These are phyloP conservation scores for Tricholoma terreum DNA, from an alignment of 768 basidiomycete species.

Conservation along the genomic window DNA sequence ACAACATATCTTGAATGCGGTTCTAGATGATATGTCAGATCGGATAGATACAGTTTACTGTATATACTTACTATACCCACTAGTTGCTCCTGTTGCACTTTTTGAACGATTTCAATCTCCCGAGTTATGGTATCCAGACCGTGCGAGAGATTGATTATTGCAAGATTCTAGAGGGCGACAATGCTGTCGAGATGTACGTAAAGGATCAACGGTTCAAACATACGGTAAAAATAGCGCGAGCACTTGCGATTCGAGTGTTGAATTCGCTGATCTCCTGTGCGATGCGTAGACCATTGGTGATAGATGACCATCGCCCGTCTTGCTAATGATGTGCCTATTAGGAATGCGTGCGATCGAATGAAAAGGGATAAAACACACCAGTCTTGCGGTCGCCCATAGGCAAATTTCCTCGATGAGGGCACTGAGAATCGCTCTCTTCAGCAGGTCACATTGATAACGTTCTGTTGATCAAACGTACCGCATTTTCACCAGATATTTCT, in stretches of 20 bases:
- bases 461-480: background rate
- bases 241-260: constrained; percentile 3
- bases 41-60: too few species aligned
- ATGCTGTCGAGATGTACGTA: background rate
- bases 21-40: background rate
- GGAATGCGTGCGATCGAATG: background rate
- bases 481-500: constrained; percentile 5
- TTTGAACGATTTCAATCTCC: background rate
- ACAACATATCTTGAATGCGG: background rate
- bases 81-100: background rate
- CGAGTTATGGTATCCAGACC: constrained; percentile 9
- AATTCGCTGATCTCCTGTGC: constrained; percentile 10
- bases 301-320: background rate
- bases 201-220: background rate
- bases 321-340: background rate
- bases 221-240: constrained; percentile 9
- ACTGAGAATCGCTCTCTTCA: background rate
- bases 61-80: too few species aligned
- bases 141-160: constrained; percentile 4
- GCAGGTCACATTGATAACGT: background rate
- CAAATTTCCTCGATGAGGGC: constrained; percentile 11
- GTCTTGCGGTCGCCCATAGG: constrained; percentile 9
- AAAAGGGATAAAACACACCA: background rate
- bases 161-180: constrained; percentile 7
- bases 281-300: background rate